Conservation (phyloP, 495 filamentous ascomycete species). For the Delitschia confertaspora region DNA sequence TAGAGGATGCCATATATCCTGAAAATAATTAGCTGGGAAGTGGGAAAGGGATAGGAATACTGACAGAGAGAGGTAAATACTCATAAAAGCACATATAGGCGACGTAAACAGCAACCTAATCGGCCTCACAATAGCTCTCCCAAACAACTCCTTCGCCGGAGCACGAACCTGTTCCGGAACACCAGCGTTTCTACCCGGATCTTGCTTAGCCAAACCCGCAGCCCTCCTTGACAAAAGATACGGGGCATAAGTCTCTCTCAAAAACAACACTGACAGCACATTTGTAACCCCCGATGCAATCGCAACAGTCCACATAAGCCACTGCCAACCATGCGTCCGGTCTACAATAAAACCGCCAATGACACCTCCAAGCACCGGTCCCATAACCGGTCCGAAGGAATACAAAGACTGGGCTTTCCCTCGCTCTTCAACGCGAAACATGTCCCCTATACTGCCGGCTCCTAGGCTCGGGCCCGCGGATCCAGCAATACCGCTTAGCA, state of each 20-base stretch:
- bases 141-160: too few relatives aligned
- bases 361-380: slow-evolving; percentile 10
- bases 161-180: too few relatives aligned
- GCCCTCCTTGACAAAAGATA: slow-evolving; percentile 24
- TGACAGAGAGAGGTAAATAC: slow-evolving; percentile 46
- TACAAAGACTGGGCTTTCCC: slow-evolving; percentile 9
- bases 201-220: slow-evolving; percentile 10
- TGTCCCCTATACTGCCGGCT: slow-evolving; percentile 10
- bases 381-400: slow-evolving; percentile 8
- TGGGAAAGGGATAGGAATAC: too few relatives aligned
- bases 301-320: slow-evolving; percentile 28
- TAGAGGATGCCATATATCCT: slow-evolving; percentile 7
- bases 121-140: slow-evolving; percentile 39
- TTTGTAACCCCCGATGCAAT: slow-evolving; percentile 22
- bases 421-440: slow-evolving; percentile 2
- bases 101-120: slow-evolving; percentile 42
- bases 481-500: slow-evolving; percentile 32
- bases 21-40: too few relatives aligned
- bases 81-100: slow-evolving; percentile 43
- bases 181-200: slow-evolving; percentile 26
- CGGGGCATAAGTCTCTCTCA: slow-evolving; percentile 25
- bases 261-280: slow-evolving; percentile 10
- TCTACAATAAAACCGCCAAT: slow-evolving; percentile 5
- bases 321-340: slow-evolving; percentile 24
- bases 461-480: neutral